Evolutionary conservation across 2,329 filamentous ascomycete genomes (phyloP), one percentile per base, ranked within the genome.

Genomic region (Monosporascus sp.): DNA sequence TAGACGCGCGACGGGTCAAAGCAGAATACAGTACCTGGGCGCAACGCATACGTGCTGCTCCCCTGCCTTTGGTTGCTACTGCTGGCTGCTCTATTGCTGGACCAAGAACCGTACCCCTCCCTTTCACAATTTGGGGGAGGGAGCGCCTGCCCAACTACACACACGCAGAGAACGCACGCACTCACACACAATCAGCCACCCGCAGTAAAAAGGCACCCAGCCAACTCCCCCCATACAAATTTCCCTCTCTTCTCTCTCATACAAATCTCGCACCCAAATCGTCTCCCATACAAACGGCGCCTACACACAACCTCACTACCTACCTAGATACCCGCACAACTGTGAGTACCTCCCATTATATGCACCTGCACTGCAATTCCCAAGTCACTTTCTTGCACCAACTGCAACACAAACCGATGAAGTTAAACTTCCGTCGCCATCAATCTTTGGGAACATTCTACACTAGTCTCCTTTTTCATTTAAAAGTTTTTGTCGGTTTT

Each of bases 141-240:
- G 16, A 46, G 14, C 43, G 24, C 43, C 43, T 46, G 43, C 43
- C 43, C 43, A 46, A 24, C 43, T 24, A 46, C 43, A 46, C 43
- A 20, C 43, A 46, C 24, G 43, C 43, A 31, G 52, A 62, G 58
- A 65, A 58, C 57, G 58, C 63, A 60, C 65, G 58, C 60, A 62
- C 60, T 68, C 68, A 68, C 72, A 68, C 77, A 73, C 78, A 82
- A 83, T 82, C 79, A 82, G 77, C 78, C 78, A 71, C 77, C 76
- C 79, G 79, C 79, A 81, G 79, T 83, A 82, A 84, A 84, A 84
- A 82, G 78, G 78, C 75, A 74, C 74, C 74, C 73, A 72, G 72
- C 73, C 65, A 67, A 60, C 71, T 73, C 73, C 74, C 75, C 77
- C 76, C 77, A 76, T 79, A 78, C 77, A 77, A 70, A 74, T 75